Conservation (phyloP, 768 basidiomycete genomes). For the Suillus paluster region DNA sequence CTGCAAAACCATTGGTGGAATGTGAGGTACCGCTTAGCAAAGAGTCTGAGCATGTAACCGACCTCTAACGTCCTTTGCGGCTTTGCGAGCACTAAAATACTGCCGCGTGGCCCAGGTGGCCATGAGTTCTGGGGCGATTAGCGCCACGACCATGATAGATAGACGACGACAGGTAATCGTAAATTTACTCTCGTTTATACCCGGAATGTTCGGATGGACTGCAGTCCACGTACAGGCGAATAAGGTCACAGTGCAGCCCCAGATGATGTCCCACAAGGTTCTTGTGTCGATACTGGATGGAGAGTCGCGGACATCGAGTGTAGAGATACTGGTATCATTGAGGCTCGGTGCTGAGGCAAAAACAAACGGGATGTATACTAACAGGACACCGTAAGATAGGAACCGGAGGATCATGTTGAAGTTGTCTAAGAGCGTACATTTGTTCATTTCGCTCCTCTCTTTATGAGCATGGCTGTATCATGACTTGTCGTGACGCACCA, state of each 20-base stretch:
- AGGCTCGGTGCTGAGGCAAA: no score
- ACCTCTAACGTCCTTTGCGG: neutral
- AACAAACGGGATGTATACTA: no score
- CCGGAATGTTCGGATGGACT: constrained; percentile 36
- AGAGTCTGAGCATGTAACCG: neutral
- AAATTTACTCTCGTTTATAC: constrained; percentile 12
- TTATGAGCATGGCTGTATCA: no score
- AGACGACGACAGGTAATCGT: constrained; percentile 13
- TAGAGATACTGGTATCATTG: no score
- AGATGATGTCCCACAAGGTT: constrained; percentile 40
- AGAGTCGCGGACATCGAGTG: neutral
- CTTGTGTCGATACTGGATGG: neutral
- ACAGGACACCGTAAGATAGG: no score
- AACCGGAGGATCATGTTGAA: no score
- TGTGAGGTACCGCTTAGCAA: neutral
- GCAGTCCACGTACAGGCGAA: constrained; percentile 36
- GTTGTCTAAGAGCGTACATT: no score
- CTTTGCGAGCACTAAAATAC: constrained; percentile 19
- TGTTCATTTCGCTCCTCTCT: no score
- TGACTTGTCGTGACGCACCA: no score
- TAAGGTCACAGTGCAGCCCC: constrained; percentile 33
- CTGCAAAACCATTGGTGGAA: neutral
- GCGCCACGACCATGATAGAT: constrained; percentile 22
- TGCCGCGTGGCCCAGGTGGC: constrained; percentile 35
- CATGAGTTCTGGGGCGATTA: constrained; percentile 35